A percentile compares a stretch with the other conserved stretches of the same genome.
Evolutionary conservation across 805 yeast genomes (phyloP).

Genomic region (Teunomyces atbi): DNA sequence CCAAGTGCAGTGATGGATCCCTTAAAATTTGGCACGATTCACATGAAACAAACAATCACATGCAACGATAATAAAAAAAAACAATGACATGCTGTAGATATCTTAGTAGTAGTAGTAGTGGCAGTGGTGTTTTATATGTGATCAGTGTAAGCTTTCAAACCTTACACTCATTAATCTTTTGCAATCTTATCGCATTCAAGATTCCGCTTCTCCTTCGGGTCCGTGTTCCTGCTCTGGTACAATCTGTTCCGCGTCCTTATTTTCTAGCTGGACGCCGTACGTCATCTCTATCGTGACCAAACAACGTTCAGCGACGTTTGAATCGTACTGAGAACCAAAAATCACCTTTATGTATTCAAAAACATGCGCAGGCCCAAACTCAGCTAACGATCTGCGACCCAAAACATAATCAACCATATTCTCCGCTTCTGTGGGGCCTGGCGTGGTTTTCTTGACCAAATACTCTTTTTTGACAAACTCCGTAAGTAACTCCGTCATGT

Average conservation of each 20-base stretch:
- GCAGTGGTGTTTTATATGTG: too few species aligned
- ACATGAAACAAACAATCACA: background rate
- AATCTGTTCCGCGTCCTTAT: slow-evolving; percentile 7
- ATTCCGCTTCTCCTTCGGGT: background rate
- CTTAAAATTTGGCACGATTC: background rate
- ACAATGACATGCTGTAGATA: background rate
- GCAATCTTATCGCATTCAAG: background rate
- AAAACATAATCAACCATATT: slow-evolving; percentile 23
- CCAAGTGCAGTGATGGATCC: background rate
- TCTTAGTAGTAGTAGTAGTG: background rate
- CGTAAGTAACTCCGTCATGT: slow-evolving; percentile 20
- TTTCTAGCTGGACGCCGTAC: slow-evolving; percentile 15
- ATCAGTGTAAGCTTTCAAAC: too few species aligned
- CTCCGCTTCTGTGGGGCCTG: slow-evolving; percentile 12
- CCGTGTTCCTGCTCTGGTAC: too few species aligned
- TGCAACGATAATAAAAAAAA: background rate
- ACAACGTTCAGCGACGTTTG: slow-evolving; percentile 15
- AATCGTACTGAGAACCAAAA: slow-evolving; percentile 24
- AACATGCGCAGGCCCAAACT: slow-evolving; percentile 30
- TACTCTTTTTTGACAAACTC: slow-evolving; percentile 33
- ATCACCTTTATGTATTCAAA: slow-evolving; percentile 22
- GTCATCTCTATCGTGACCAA: slow-evolving; percentile 25
- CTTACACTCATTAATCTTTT: too few species aligned
- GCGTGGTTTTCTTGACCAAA: slow-evolving; percentile 14
- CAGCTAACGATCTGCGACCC: slow-evolving; percentile 33